Conservation (phyloP, 2,329 filamentous ascomycete species). For the Conoideocrella luteorostrata region DNA sequence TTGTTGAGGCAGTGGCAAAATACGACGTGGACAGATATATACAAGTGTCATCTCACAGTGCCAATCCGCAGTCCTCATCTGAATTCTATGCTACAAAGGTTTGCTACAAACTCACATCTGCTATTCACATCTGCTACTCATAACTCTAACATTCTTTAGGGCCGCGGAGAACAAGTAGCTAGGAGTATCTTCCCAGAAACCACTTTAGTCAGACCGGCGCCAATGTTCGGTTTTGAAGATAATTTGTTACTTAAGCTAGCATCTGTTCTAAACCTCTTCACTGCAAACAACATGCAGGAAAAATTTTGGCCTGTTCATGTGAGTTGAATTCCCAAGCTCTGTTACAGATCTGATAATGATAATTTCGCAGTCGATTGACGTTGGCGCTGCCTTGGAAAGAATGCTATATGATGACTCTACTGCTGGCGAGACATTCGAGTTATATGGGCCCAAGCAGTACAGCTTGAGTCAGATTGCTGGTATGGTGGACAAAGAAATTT, state of each 20-base stretch:
- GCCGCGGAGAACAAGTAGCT: constrained; percentile 72
- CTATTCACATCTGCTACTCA: not conserved
- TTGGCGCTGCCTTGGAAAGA: constrained; percentile 78
- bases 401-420: constrained; percentile 91
- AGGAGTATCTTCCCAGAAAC: constrained; percentile 92
- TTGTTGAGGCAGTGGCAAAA: constrained; percentile 89
- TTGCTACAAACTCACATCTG: too few species aligned
- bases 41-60: constrained; percentile 94
- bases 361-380: constrained; percentile 65
- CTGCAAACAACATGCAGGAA: constrained; percentile 89
- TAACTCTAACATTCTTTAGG: constrained; percentile 38
- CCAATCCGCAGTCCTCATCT: constrained; percentile 68
- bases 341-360: not conserved
- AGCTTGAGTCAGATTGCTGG: constrained; percentile 79
- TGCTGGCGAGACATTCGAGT: constrained; percentile 83
- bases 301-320: constrained; percentile 88
- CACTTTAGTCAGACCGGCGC: constrained; percentile 89
- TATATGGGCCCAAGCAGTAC: constrained; percentile 92
- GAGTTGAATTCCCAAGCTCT: constrained; percentile 20
- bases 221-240: constrained; percentile 93
- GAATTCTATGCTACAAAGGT: constrained; percentile 92
- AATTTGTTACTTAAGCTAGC: constrained; percentile 83
- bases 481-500: constrained; percentile 86
- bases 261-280: constrained; percentile 72
- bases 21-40: constrained; percentile 97